These are phyloP conservation scores for Fragaria ananassa DNA, from an alignment of 306 rosid species.

Conservation along the genomic window DNA sequence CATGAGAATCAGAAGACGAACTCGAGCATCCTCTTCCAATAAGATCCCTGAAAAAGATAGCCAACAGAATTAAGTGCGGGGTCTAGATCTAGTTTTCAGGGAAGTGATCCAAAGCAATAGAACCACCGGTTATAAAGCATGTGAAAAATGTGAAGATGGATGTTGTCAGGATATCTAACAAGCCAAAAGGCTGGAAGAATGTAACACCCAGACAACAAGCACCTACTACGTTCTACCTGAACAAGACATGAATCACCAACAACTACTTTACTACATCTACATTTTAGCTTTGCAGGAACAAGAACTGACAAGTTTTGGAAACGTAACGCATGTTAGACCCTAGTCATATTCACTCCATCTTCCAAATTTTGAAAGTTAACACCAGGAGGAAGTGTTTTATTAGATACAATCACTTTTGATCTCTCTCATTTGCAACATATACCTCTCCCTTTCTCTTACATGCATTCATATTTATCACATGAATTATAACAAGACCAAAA, in stretches of 20 bases:
- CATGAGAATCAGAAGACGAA: slow-evolving; percentile 63
- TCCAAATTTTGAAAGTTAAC: background rate
- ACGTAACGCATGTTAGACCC: background rate
- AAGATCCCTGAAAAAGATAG: slow-evolving; percentile 47
- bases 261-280: background rate
- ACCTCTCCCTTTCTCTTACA: background rate
- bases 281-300: background rate
- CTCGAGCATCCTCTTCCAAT: slow-evolving; percentile 46
- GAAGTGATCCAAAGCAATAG: background rate
- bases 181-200: background rate
- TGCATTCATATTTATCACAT: background rate
- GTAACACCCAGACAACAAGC: background rate
- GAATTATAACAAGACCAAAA: background rate
- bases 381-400: background rate
- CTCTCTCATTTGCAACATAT: background rate
- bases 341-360: background rate
- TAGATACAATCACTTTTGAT: background rate
- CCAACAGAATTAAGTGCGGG: slow-evolving; percentile 8
- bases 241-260: too few relatives aligned
- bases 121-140: background rate
- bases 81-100: background rate
- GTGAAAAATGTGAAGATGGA: background rate
- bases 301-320: background rate
- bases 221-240: too few relatives aligned
- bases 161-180: background rate